Evolutionary conservation across 441 rosid species (phyloP).

Genomic region (Arabidopsis lyrata): DNA sequence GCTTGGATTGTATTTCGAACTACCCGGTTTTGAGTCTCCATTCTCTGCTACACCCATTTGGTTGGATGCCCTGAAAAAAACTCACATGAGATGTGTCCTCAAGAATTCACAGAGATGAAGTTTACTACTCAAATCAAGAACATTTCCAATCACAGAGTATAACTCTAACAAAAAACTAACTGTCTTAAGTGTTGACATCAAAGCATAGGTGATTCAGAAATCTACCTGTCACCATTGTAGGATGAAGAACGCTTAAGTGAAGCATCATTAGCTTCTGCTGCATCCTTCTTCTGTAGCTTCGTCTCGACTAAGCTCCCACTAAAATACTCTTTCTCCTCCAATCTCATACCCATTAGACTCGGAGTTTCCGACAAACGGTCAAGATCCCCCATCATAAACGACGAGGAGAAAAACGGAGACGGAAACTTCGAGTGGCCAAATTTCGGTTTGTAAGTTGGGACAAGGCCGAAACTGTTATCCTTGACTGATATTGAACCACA

Average conservation of each 20-base stretch:
- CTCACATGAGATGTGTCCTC: conserved; percentile 14
- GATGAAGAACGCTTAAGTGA: conserved; percentile 94
- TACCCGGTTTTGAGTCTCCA: conserved; percentile 56
- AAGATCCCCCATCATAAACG: conserved; percentile 79
- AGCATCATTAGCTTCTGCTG: conserved; percentile 46
- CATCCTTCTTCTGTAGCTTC: conserved; percentile 58
- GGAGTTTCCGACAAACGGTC: conserved; percentile 74
- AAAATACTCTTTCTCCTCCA: conserved; percentile 75
- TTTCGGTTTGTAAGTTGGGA: conserved; percentile 77
- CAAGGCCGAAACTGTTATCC: conserved; percentile 68
- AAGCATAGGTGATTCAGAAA: conserved; percentile 23
- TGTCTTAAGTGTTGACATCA: neutral
- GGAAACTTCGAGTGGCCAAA: conserved; percentile 75
- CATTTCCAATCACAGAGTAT: too few species aligned
- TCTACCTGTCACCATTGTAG: conserved; percentile 91
- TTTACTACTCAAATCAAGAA: conserved; percentile 20
- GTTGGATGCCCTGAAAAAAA: conserved; percentile 63
- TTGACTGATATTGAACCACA: conserved; percentile 81
- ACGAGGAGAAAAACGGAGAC: conserved; percentile 75
- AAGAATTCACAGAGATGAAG: neutral
- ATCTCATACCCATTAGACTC: conserved; percentile 57
- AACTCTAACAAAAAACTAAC: neutral
- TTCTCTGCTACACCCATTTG: conserved; percentile 57
- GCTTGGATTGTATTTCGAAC: conserved; percentile 63
- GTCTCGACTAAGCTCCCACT: conserved; percentile 82